Conservation (phyloP, 176 grass and related monocot species). For the Carex parvula region DNA sequence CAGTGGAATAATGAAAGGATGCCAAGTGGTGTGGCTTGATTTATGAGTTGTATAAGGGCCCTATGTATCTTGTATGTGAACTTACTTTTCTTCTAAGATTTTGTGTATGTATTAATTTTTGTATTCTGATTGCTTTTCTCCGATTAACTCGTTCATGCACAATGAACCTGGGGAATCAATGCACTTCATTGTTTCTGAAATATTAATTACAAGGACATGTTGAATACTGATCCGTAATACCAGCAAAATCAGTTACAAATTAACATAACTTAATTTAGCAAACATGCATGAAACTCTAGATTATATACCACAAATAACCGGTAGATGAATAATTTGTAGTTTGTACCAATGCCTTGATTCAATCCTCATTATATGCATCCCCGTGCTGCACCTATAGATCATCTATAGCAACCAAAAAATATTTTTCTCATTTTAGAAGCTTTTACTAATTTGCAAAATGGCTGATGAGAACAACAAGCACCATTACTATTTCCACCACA, state of each 20-base stretch:
- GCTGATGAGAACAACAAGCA: constrained; percentile 25
- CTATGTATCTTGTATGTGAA: constrained; percentile 17
- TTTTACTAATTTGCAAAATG: background rate
- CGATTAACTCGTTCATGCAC: background rate
- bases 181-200: background rate
- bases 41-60: constrained; percentile 6
- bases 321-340: background rate
- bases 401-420: background rate
- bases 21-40: constrained; percentile 6
- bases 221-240: background rate
- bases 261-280: background rate
- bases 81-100: background rate
- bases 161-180: background rate
- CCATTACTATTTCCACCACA: constrained; percentile 30
- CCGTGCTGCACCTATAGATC: background rate
- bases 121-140: background rate
- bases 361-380: background rate
- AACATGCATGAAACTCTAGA: background rate
- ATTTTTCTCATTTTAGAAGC: background rate
- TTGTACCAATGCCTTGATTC: background rate
- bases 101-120: background rate
- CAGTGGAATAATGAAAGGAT: constrained; percentile 27
- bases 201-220: background rate
- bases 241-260: background rate
- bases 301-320: background rate